Base-by-base conservation (phyloP, 371 early-diverging fungal genomes). In the Mortierella sp. region DNA sequence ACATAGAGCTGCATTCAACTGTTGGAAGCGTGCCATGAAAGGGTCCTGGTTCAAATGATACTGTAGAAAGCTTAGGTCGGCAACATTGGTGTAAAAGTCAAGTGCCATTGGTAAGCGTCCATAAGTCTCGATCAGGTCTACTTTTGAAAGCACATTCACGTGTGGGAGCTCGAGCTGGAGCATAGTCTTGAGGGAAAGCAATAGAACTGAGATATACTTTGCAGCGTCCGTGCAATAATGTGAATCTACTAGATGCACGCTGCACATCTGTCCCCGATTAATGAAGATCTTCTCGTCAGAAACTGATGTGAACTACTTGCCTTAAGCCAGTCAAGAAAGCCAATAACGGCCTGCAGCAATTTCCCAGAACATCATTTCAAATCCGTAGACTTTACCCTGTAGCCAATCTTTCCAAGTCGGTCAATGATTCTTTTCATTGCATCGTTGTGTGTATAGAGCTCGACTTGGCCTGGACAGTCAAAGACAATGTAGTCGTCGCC, bases 381-480 rank as follows among this genome's bases (percentile, higher is more conserved):
- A 21, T 18, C 62, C 61, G 16, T 21, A 28, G 15, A 45, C n/a
- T 74, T 53, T 86, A 93, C 94, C 76, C 94, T 82, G 74, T 90
- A 94, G 67, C 92, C 85, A 18, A 84, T 64, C 72, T 94, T 94
- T 72, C 89, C 85, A 26, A 99, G 84, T 57, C 77, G 80, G n/a
- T 89, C 88, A 4, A 98, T 70, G 26, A 98, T 88, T 46, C 90
- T 88, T 67, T 90, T 91, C 57, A 99, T 87, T 28, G 96, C 86
- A 48, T 84, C 83, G 69, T 98, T 95, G 84, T 99, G 97, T 23
- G 99, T 97, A 81, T 94, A 99, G 47, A 99, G 90, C 82, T 99
- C 99, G 11, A 99, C 97, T 83, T 99, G 99, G 0, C 99, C 99
- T 4, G 99, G 99, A 62, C 94, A 98, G 82, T 99, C 99, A 85